Conservation (phyloP, 352 stramenopile species). For the Globisporangium uncinulatum region DNA sequence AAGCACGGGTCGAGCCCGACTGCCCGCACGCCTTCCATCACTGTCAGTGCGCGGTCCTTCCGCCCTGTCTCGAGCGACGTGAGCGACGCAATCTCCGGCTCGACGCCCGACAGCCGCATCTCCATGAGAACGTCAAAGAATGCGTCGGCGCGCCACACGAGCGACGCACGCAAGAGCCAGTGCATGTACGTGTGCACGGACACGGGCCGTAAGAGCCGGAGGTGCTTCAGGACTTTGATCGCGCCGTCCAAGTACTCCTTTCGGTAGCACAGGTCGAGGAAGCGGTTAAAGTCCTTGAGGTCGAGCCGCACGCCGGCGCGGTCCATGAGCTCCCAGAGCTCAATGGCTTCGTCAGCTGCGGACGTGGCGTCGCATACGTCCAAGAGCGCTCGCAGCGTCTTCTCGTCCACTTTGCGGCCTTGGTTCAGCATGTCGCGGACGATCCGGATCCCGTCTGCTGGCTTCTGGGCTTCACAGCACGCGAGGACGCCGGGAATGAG, state of each 20-base stretch:
- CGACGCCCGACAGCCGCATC: conserved; percentile 74
- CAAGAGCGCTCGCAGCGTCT: conserved; percentile 66
- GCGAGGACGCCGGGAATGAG: conserved; percentile 71
- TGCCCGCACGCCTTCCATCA: conserved; percentile 84
- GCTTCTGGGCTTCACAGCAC: conserved; percentile 75
- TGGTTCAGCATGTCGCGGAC: conserved; percentile 81
- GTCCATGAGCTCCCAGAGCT: conserved; percentile 70
- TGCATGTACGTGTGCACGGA: conserved; percentile 81
- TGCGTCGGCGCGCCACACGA: conserved; percentile 75
- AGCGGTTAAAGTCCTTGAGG: conserved; percentile 55
- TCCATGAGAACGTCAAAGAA: conserved; percentile 87
- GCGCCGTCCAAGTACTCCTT: conserved; percentile 74
- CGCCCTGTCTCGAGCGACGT: conserved; percentile 80
- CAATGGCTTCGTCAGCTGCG: conserved; percentile 49
- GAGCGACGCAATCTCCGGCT: conserved; percentile 78
- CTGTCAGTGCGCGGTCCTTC: conserved; percentile 76
- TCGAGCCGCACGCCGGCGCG: conserved; percentile 46
- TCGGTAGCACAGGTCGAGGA: conserved; percentile 76
- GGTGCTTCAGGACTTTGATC: conserved; percentile 69
- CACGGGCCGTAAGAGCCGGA: conserved; percentile 55
- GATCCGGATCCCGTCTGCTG: conserved; percentile 65
- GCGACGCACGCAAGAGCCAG: conserved; percentile 71
- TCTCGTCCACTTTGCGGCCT: conserved; percentile 75
- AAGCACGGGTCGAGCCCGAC: conserved; percentile 83
- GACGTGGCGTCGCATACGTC: conserved; percentile 67